Evolutionary conservation across 1,139 yeast genomes (phyloP).

Genomic region (Debaryomyces udenii): DNA sequence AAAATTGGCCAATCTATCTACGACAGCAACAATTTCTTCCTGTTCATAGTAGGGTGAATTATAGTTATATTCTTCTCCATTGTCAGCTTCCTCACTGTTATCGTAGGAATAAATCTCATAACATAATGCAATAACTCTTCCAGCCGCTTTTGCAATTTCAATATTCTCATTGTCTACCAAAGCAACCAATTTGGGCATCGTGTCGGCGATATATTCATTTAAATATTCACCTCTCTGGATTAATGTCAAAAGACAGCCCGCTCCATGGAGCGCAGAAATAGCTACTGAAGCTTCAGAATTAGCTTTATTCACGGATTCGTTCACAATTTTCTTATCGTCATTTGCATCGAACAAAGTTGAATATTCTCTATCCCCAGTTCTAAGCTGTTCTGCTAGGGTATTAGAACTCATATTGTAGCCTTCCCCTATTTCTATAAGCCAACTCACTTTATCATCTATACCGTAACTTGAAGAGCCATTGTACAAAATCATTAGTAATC

Average conservation of each 20-base stretch:
- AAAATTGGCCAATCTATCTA: conserved; percentile 52
- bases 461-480: conserved; percentile 56
- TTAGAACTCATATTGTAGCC: conserved; percentile 44
- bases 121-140: conserved; percentile 61
- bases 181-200: conserved; percentile 41
- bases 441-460: conserved; percentile 45
- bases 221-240: conserved; percentile 41
- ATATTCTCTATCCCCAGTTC: conserved; percentile 47
- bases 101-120: conserved; percentile 61
- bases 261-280: conserved; percentile 50
- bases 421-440: conserved; percentile 51
- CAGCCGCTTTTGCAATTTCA: conserved; percentile 55
- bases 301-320: conserved; percentile 38
- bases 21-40: conserved; percentile 47
- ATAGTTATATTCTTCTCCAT: conserved; percentile 44
- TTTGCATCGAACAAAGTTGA: conserved; percentile 45
- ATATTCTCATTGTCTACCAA: conserved; percentile 43
- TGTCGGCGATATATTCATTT: conserved; percentile 44
- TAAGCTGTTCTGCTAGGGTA: conserved; percentile 35
- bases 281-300: conserved; percentile 43
- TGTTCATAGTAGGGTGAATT: conserved; percentile 64
- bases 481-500: conserved; percentile 46
- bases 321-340: conserved; percentile 39
- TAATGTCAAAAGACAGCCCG: conserved; percentile 49
- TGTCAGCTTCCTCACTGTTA: conserved; percentile 34